These are phyloP conservation scores for Botryotinia globosa DNA, from an alignment of 2,329 filamentous ascomycete species.

Conservation along the genomic window DNA sequence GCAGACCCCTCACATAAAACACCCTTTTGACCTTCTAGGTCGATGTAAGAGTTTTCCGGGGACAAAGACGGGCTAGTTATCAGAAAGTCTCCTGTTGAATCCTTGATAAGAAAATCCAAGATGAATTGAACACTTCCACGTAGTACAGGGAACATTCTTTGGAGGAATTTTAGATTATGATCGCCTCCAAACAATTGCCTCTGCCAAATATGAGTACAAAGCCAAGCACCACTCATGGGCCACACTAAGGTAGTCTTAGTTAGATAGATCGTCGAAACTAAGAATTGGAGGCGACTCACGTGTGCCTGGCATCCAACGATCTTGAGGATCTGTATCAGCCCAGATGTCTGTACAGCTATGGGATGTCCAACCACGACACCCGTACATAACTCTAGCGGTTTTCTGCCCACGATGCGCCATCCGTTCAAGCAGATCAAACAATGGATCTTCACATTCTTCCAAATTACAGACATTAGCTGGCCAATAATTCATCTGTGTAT, in stretches of 20 bases:
- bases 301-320: constrained; percentile 38
- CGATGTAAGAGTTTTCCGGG: constrained; percentile 40
- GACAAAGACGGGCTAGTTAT: constrained; percentile 43
- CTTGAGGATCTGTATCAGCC: constrained; percentile 39
- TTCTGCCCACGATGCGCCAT: constrained; percentile 39
- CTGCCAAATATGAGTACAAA: constrained; percentile 43
- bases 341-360: constrained; percentile 40
- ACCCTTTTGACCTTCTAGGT: constrained; percentile 30
- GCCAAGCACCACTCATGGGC: constrained; percentile 44
- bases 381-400: constrained; percentile 38
- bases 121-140: constrained; percentile 38
- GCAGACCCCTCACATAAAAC: constrained; percentile 45
- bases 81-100: constrained; percentile 33
- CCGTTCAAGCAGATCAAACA: constrained; percentile 43
- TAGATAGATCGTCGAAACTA: neutral
- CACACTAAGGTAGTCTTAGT: constrained; percentile 31
- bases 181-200: constrained; percentile 38
- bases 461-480: constrained; percentile 36
- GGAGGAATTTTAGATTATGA: constrained; percentile 37
- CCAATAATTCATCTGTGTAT: constrained; percentile 55
- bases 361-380: constrained; percentile 35
- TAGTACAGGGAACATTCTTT: constrained; percentile 35
- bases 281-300: constrained; percentile 23
- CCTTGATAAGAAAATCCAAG: constrained; percentile 39
- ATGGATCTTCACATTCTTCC: constrained; percentile 41